Evolutionary conservation across 331 rosid species (phyloP), one percentile per base, ranked within the genome.

Genomic region (Erythrophleum ivorense): DNA sequence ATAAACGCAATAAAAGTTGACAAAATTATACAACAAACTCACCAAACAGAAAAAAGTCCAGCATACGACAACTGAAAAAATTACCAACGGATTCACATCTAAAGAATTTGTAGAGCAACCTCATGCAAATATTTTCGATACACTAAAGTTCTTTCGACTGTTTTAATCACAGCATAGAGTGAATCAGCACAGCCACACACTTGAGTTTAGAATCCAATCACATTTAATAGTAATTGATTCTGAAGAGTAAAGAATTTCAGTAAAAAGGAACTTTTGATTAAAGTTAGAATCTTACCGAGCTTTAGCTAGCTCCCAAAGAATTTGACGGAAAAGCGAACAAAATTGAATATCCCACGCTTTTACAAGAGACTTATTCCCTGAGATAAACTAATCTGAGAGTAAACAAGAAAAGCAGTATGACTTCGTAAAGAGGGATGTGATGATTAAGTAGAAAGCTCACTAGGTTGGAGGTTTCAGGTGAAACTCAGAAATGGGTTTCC

Each of bases 251-350:
- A 55, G 62, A 55, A 13, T 40, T 34, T 4, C 11, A 45, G 71
- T 45, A 81, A 21, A 38, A 36, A 10, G 9, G 78, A 67, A 68
- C 57, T 78, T 58, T 68, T 0, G 73, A 62, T 68, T 41, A 21
- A 21, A 58, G 48, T 5, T 52, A 59, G 75, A 84, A 77, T 5
- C 76, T 71, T 85, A 89, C 92, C 59, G 16, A 70, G 78, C 15
- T 80, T 48, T 19, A 72, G 65, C 41, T 15, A 65, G 80, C 38
- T 66, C 69, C 81, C 46, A 38, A 31, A 59, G 70, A 67, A 82
- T n/a, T 18, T 19, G 84, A 87, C 0, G 52, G 55, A 69, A 31
- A 29, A 43, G 46, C 12, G 45, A 80, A 50, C 7, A 15, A 41
- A 75, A 34, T 38, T 6, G 59, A 81, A 77, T 41, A 31, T 15